A percentile compares a stretch with the other conserved stretches of the same genome.
Conservation (phyloP, 768 basidiomycete species). For the Rubroboletus pulcherrimus region DNA sequence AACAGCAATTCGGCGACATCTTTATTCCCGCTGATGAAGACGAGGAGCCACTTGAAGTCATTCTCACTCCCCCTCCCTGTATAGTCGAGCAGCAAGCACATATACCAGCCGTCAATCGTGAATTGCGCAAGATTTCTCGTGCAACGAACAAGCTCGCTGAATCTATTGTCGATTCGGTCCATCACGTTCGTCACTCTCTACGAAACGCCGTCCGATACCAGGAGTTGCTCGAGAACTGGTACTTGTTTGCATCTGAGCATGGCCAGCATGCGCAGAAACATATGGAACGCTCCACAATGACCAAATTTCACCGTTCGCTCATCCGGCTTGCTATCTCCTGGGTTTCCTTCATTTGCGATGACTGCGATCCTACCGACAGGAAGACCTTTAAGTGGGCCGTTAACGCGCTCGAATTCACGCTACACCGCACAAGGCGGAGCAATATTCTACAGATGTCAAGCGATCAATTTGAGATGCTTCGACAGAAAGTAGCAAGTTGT, state of each 20-base stretch:
- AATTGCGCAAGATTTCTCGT: slow-evolving; percentile 86
- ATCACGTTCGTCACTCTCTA: slow-evolving; percentile 73
- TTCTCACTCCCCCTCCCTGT: slow-evolving; percentile 44
- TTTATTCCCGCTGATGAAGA: slow-evolving; percentile 65
- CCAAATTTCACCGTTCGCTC: slow-evolving; percentile 78
- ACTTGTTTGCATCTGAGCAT: slow-evolving; percentile 92
- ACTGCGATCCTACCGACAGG: slow-evolving; percentile 93
- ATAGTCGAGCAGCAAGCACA: slow-evolving; percentile 85
- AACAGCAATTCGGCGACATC: slow-evolving; percentile 67
- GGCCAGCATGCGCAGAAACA: slow-evolving; percentile 85
- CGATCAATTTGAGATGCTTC: slow-evolving; percentile 86
- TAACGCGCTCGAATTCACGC: slow-evolving; percentile 88
- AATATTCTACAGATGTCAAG: slow-evolving; percentile 85
- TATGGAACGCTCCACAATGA: slow-evolving; percentile 69
- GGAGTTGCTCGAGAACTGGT: slow-evolving; percentile 92
- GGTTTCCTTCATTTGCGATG: slow-evolving; percentile 98
- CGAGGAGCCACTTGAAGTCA: slow-evolving; percentile 44
- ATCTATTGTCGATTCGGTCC: slow-evolving; percentile 88
- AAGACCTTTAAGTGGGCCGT: slow-evolving; percentile 99
- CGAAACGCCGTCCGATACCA: slow-evolving; percentile 61
- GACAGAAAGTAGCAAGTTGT: slow-evolving; percentile 89
- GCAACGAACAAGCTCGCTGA: slow-evolving; percentile 89
- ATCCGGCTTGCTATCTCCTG: slow-evolving; percentile 93
- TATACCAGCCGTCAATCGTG: slow-evolving; percentile 82
- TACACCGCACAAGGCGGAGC: slow-evolving; percentile 81